Conservation (phyloP, 352 stramenopile genomes). For the Phytophthora quininea region DNA sequence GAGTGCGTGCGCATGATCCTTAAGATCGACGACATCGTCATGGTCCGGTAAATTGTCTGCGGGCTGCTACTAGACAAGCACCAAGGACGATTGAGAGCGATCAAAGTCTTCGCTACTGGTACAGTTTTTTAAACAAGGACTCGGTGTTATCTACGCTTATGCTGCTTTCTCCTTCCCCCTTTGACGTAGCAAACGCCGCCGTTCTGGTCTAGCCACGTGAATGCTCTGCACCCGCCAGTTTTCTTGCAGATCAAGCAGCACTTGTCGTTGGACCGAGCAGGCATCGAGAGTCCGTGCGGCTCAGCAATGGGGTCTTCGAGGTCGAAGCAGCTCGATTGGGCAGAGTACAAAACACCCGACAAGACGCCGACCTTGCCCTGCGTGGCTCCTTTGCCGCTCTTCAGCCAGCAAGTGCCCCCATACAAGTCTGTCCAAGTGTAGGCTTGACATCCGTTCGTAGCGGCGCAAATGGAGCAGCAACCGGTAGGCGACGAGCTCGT, state of each 20-base stretch:
- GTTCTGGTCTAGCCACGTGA: slow-evolving; percentile 54
- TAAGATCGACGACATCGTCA: slow-evolving; percentile 99
- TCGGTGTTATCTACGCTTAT: slow-evolving; percentile 13
- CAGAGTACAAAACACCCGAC: slow-evolving; percentile 23
- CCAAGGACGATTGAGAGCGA: slow-evolving; percentile 4
- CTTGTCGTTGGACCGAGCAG: slow-evolving; percentile 26
- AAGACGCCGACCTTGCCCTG: slow-evolving; percentile 17
- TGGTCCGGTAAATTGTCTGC: slow-evolving; percentile 86
- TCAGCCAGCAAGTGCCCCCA: slow-evolving; percentile 62
- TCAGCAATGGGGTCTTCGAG: slow-evolving; percentile 30
- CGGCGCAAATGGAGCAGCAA: slow-evolving; percentile 46
- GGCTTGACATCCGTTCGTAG: slow-evolving; percentile 32
- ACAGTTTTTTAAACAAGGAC: slow-evolving; percentile 29
- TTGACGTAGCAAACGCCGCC: slow-evolving; percentile 68
- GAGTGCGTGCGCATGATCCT: slow-evolving; percentile 99
- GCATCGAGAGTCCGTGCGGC: slow-evolving; percentile 23
- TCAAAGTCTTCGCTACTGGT: slow-evolving; percentile 8
- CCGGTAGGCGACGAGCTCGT: slow-evolving; percentile 32
- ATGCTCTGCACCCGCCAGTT: slow-evolving; percentile 44
- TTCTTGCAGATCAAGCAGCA: slow-evolving; percentile 43
- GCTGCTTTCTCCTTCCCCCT: slow-evolving; percentile 37
- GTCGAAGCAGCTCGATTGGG: slow-evolving; percentile 11
- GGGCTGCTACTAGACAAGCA: slow-evolving; percentile 8
- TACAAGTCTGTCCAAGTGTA: slow-evolving; percentile 59
- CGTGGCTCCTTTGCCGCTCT: slow-evolving; percentile 38